phyloP scores from a whole-genome alignment of 2,329 filamentous ascomycete species.

The Cadophora luteo-olivacea region DNA sequence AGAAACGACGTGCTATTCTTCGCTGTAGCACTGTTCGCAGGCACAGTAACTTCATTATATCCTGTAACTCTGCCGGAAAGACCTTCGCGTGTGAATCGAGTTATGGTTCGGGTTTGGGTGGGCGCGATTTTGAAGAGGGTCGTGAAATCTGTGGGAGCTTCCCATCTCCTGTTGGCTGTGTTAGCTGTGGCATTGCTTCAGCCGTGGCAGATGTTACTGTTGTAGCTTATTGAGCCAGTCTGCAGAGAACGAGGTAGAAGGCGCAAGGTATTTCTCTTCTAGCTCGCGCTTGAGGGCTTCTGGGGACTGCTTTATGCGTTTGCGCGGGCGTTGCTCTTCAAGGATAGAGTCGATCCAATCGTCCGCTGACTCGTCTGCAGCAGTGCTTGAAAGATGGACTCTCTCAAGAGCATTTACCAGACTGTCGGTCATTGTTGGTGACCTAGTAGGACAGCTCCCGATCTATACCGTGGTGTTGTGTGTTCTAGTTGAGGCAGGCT shows the following conservation, averaged over 20 bases:
- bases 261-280: slow-evolving; percentile 79
- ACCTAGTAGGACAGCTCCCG: neutral
- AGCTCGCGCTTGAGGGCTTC: slow-evolving; percentile 73
- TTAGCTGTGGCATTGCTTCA: slow-evolving; percentile 30
- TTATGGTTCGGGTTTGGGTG: slow-evolving; percentile 93
- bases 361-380: slow-evolving; percentile 42
- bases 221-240: slow-evolving; percentile 91
- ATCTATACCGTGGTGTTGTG: slow-evolving; percentile 10
- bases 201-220: slow-evolving; percentile 56
- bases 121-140: slow-evolving; percentile 86
- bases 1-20: slow-evolving; percentile 93
- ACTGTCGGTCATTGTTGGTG: slow-evolving; percentile 38
- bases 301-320: slow-evolving; percentile 57
- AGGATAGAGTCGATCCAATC: slow-evolving; percentile 65
- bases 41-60: slow-evolving; percentile 92
- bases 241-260: slow-evolving; percentile 78
- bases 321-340: slow-evolving; percentile 57
- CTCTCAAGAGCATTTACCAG: slow-evolving; percentile 57
- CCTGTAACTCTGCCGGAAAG: slow-evolving; percentile 91
- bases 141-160: slow-evolving; percentile 78
- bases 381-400: slow-evolving; percentile 51
- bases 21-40: slow-evolving; percentile 85
- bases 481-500: neutral
- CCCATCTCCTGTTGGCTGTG: slow-evolving; percentile 67
- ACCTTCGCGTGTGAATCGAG: slow-evolving; percentile 88